These are phyloP conservation scores for Agrostemma githago DNA, from an alignment of 148 eudicot genomes.

Conservation along the genomic window DNA sequence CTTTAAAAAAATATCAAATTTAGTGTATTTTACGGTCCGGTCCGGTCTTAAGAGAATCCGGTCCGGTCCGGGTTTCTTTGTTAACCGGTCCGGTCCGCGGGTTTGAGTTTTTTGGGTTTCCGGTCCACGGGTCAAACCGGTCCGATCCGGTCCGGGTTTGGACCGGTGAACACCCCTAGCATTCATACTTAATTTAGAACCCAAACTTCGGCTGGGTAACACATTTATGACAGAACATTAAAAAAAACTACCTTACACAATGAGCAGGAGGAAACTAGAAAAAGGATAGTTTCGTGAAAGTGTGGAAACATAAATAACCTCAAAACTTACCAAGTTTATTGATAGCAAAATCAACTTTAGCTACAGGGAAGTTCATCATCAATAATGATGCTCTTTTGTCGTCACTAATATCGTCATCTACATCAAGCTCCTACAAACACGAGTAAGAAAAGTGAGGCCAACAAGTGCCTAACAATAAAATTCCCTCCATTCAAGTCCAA, in stretches of 20 bases:
- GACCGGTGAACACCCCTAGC: no score
- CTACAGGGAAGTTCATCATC: constrained; percentile 71
- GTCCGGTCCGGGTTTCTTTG: no score
- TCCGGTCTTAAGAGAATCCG: no score
- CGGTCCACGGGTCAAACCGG: no score
- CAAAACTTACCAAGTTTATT: constrained; percentile 66
- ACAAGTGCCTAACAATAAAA: constrained; percentile 6
- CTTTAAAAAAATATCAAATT: no score
- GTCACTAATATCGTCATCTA: constrained; percentile 32
- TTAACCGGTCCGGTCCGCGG: no score
- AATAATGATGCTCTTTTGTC: constrained; percentile 54
- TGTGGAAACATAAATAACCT: constrained; percentile 1
- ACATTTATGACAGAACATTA: not conserved
- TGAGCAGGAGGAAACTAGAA: constrained; percentile 5
- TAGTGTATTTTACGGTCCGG: no score
- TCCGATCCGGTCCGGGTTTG: no score
- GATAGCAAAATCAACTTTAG: constrained; percentile 72
- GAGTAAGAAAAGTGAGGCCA: constrained; percentile 3
- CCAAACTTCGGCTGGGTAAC: not conserved
- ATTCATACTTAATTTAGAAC: not conserved
- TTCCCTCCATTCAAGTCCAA: not conserved
- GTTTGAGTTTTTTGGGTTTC: no score
- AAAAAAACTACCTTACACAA: not conserved
- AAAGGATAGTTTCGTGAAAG: not conserved
- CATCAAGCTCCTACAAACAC: constrained; percentile 55